Evolutionary conservation across 495 filamentous ascomycete species (phyloP).

Genomic region (Talaromyces nanjingensis): DNA sequence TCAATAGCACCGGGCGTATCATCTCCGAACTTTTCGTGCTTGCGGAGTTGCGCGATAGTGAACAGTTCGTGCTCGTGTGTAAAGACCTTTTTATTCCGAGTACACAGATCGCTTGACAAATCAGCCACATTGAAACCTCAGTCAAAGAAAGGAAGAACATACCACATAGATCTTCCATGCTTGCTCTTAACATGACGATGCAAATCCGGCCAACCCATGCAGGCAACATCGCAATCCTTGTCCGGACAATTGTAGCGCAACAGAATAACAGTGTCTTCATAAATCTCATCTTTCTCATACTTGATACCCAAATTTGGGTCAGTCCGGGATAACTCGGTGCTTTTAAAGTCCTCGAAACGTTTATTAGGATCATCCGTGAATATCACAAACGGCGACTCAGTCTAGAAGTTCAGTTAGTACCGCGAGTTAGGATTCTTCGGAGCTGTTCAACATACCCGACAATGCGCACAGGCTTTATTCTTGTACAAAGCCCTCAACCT

Average conservation of each 20-base stretch:
- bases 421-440: neutral
- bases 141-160: constrained; percentile 18
- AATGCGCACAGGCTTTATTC: constrained; percentile 90
- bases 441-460: constrained; percentile 54
- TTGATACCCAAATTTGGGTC: constrained; percentile 84
- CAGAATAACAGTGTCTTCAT: constrained; percentile 77
- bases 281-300: constrained; percentile 80
- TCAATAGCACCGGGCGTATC: constrained; percentile 84
- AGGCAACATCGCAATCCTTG: constrained; percentile 75
- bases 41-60: constrained; percentile 67
- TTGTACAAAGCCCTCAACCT: constrained; percentile 90
- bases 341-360: constrained; percentile 73
- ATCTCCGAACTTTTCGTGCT: constrained; percentile 86
- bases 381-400: constrained; percentile 73
- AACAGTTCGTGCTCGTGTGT: constrained; percentile 98
- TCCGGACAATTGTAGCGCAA: constrained; percentile 97
- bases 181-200: constrained; percentile 79
- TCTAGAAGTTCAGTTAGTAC: constrained; percentile 36
- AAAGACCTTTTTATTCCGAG: constrained; percentile 93
- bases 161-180: constrained; percentile 88
- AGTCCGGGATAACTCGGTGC: constrained; percentile 60
- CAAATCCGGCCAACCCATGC: constrained; percentile 86
- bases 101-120: constrained; percentile 67
- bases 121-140: neutral
- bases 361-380: constrained; percentile 81